Conservation (phyloP, 805 yeast genomes). For the Brettanomyces anomalus region DNA sequence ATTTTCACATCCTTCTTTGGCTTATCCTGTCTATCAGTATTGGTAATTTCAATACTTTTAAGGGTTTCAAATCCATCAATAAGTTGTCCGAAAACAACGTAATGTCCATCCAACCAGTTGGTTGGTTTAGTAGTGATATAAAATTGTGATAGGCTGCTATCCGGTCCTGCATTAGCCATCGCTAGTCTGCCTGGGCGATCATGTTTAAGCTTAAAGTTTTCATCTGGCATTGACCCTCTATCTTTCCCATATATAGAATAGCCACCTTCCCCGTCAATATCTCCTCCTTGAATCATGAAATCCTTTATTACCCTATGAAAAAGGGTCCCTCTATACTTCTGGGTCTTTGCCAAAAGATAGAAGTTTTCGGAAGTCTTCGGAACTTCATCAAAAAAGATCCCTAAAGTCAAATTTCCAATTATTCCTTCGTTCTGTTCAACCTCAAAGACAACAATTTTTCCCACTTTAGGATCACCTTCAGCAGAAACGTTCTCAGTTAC, state of each 20-base stretch:
- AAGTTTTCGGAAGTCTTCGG: constrained; percentile 61
- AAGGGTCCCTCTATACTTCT: constrained; percentile 37
- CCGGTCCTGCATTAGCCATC: constrained; percentile 43
- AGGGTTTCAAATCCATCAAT: constrained; percentile 58
- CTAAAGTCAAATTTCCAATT: constrained; percentile 43
- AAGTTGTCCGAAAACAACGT: constrained; percentile 77
- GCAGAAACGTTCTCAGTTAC: too few species aligned
- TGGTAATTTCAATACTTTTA: constrained; percentile 47
- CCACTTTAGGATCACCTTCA: constrained; percentile 37
- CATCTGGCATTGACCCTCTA: constrained; percentile 51
- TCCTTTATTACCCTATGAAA: constrained; percentile 69
- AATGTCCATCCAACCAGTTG: constrained; percentile 47
- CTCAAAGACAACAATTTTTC: constrained; percentile 36
- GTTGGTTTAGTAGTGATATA: constrained; percentile 51
- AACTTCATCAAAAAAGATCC: constrained; percentile 55
- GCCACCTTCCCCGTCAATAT: constrained; percentile 74
- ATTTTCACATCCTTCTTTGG: constrained; percentile 39
- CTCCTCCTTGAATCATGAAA: constrained; percentile 87
- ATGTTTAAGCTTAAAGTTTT: constrained; percentile 46
- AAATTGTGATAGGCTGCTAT: constrained; percentile 62
- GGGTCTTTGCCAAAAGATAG: constrained; percentile 40
- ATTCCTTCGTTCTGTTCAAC: constrained; percentile 24
- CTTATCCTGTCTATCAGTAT: constrained; percentile 31
- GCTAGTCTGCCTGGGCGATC: constrained; percentile 38
- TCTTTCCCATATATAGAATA: constrained; percentile 66